These are phyloP conservation scores for Fusarium secorum DNA, from an alignment of 2,329 filamentous ascomycete genomes.

Conservation along the genomic window DNA sequence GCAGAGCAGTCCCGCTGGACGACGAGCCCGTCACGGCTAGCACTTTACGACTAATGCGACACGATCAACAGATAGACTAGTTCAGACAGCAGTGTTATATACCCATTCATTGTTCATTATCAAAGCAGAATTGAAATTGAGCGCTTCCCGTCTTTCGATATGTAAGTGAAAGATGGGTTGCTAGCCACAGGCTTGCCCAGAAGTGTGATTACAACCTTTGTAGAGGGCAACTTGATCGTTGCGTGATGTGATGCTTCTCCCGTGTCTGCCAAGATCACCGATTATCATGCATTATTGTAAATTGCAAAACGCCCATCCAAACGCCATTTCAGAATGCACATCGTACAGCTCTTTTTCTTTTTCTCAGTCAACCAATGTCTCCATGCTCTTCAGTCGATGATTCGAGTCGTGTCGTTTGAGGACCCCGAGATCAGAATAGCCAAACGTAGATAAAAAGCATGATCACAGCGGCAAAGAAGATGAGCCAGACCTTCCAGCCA, in stretches of 20 bases:
- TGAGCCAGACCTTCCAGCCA: constrained; percentile 92
- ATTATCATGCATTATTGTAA: constrained; percentile 26
- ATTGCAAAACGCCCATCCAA: constrained; percentile 29
- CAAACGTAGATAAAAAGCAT: constrained; percentile 92
- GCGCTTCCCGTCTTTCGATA: constrained; percentile 9
- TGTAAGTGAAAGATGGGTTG: neutral
- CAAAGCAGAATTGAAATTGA: constrained; percentile 28
- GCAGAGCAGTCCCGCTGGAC: constrained; percentile 61
- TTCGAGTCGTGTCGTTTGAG: neutral
- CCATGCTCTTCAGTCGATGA: neutral
- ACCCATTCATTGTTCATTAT: constrained; percentile 33
- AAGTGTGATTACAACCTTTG: constrained; percentile 32
- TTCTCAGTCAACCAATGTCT: neutral
- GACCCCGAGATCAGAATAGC: constrained; percentile 69
- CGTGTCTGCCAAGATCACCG: constrained; percentile 10
- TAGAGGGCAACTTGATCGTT: constrained; percentile 27
- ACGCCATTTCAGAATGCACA: constrained; percentile 39
- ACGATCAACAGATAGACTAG: constrained; percentile 16
- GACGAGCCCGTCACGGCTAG: constrained; percentile 46
- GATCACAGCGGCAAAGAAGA: constrained; percentile 84
- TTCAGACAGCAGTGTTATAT: constrained; percentile 33
- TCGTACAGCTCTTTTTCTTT: constrained; percentile 13
- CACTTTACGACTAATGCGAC: constrained; percentile 22
- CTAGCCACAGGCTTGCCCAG: constrained; percentile 23
- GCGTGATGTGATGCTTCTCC: constrained; percentile 23